These are phyloP conservation scores for Leptographium flavum DNA, from an alignment of 2,329 filamentous ascomycete species.

Conservation along the genomic window DNA sequence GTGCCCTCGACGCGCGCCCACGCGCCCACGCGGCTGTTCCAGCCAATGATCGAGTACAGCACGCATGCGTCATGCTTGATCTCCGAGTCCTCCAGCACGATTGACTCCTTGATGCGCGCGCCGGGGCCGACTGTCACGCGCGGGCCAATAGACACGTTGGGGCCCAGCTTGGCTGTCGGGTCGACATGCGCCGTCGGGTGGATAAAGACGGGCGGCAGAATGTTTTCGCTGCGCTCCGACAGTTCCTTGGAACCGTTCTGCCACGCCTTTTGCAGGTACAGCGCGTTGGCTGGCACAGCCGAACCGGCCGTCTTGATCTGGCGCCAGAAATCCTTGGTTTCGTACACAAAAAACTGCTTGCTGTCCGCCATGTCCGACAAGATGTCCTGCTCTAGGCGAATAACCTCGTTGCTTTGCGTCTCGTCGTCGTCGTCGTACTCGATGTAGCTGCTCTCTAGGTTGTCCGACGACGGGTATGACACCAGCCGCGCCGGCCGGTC, in stretches of 20 bases:
- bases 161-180: slow-evolving; percentile 88
- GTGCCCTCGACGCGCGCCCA: slow-evolving; percentile 97
- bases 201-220: slow-evolving; percentile 87
- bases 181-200: slow-evolving; percentile 84
- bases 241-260: slow-evolving; percentile 74
- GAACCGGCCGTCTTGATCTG: slow-evolving; percentile 99
- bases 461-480: slow-evolving; percentile 92
- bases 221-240: slow-evolving; percentile 67
- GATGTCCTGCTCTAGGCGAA: slow-evolving; percentile 94
- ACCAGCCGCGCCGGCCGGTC: slow-evolving; percentile 71
- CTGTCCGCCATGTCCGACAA: slow-evolving; percentile 89
- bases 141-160: slow-evolving; percentile 93
- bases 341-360: slow-evolving; percentile 96
- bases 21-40: slow-evolving; percentile 90
- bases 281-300: slow-evolving; percentile 87
- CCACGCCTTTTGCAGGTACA: slow-evolving; percentile 90
- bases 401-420: slow-evolving; percentile 64
- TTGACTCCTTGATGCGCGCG: slow-evolving; percentile 85
- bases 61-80: slow-evolving; percentile 96
- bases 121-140: slow-evolving; percentile 73
- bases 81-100: slow-evolving; percentile 87
- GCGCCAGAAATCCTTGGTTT: slow-evolving; percentile 99
- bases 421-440: slow-evolving; percentile 51
- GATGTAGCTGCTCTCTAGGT: slow-evolving; percentile 57
- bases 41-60: slow-evolving; percentile 90